Conservation (phyloP, 768 basidiomycete genomes). For the Tubosaeta brunneosetosa region DNA sequence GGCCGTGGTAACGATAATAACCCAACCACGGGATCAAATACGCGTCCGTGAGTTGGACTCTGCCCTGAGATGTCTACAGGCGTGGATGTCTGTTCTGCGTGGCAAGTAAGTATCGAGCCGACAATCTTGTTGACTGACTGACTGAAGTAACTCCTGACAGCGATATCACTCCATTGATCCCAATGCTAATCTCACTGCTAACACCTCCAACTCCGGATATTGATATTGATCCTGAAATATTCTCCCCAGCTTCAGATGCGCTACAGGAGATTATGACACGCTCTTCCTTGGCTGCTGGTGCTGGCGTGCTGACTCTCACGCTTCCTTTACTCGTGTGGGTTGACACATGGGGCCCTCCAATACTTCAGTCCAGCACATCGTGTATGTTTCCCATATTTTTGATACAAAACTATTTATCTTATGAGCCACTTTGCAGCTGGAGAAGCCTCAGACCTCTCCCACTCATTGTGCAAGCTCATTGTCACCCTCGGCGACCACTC, state of each 20-base stretch:
- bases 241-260: constrained; percentile 63
- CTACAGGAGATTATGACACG: constrained; percentile 75
- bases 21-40: constrained; percentile 32
- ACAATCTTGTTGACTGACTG: not conserved
- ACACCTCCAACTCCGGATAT: constrained; percentile 25
- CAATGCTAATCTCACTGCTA: constrained; percentile 51
- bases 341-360: constrained; percentile 45
- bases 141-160: constrained; percentile 31
- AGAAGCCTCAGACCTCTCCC: constrained; percentile 50
- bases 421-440: constrained; percentile 10
- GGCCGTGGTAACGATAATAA: constrained; percentile 58
- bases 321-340: constrained; percentile 86
- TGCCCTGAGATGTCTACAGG: constrained; percentile 74
- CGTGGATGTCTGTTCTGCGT: constrained; percentile 73
- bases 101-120: constrained; percentile 48
- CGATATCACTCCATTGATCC: constrained; percentile 66
- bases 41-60: constrained; percentile 49
- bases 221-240: constrained; percentile 46
- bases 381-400: constrained; percentile 27
- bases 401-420: not conserved
- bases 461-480: constrained; percentile 76
- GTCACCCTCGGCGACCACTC: constrained; percentile 85
- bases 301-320: constrained; percentile 66
- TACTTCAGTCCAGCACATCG: constrained; percentile 37
- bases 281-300: constrained; percentile 67